A percentile compares a stretch with the other conserved stretches of the same genome.
phyloP scores from a whole-genome alignment of 2,329 filamentous ascomycete genomes.

The Sporothrix dimorphospora region DNA sequence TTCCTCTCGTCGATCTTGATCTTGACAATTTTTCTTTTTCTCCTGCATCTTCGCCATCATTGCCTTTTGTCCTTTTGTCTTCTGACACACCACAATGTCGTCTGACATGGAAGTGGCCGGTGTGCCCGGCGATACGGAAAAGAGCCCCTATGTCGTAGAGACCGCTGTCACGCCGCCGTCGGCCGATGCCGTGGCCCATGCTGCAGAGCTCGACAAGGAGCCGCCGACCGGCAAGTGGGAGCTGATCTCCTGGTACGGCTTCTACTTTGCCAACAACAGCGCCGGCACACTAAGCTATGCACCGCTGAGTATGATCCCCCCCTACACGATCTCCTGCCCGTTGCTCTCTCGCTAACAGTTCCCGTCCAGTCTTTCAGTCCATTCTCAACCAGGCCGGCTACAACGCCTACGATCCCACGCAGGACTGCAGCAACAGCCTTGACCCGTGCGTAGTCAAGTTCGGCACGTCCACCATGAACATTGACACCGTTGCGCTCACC shows the following conservation, averaged over 20 bases:
- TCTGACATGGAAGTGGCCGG: neutral
- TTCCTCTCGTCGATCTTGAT: neutral
- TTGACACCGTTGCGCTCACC: slow-evolving; percentile 1
- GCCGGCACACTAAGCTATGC: neutral
- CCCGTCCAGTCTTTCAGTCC: neutral
- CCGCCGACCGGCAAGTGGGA: slow-evolving; percentile 11
- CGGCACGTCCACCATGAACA: neutral
- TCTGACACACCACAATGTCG: neutral
- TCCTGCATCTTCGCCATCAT: neutral
- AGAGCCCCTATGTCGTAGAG: slow-evolving; percentile 3
- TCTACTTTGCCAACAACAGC: slow-evolving; percentile 17
- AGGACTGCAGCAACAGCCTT: slow-evolving; percentile 6
- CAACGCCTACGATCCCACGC: neutral
- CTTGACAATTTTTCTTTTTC: neutral
- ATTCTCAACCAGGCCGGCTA: neutral
- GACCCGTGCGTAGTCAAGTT: slow-evolving; percentile 4
- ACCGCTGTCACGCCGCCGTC: neutral
- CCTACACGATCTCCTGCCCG: neutral
- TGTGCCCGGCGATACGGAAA: neutral
- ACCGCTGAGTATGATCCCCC: neutral
- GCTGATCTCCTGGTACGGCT: slow-evolving; percentile 15
- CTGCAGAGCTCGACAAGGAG: slow-evolving; percentile 7
- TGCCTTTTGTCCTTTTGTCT: neutral
- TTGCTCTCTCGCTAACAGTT: neutral
- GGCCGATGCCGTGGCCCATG: neutral